phyloP scores from a whole-genome alignment of 1,139 yeast genomes.

The Pichia terricola region DNA sequence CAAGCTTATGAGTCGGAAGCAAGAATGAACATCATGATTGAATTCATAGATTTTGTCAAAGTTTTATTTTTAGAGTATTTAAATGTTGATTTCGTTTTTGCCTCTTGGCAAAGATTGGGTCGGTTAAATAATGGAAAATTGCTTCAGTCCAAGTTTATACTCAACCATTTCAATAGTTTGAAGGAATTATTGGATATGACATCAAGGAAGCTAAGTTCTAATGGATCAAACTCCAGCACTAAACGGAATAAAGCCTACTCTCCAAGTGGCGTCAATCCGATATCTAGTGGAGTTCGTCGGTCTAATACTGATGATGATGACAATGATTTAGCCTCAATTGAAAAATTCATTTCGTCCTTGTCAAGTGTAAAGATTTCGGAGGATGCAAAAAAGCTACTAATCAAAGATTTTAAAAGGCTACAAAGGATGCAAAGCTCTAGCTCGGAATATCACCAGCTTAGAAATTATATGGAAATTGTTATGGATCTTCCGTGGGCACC shows the following conservation, averaged over 20 bases:
- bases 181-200: slow-evolving; percentile 37
- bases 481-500: slow-evolving; percentile 55
- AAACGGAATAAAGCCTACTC: neutral
- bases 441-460: slow-evolving; percentile 65
- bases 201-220: neutral
- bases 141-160: slow-evolving; percentile 33
- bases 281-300: neutral
- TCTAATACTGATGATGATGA: slow-evolving; percentile 28
- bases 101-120: slow-evolving; percentile 42
- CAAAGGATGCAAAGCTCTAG: slow-evolving; percentile 56
- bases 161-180: slow-evolving; percentile 51
- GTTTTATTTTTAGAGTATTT: slow-evolving; percentile 27
- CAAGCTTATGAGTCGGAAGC: slow-evolving; percentile 27
- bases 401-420: slow-evolving; percentile 57
- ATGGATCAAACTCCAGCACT: neutral
- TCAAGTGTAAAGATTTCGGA: slow-evolving; percentile 27
- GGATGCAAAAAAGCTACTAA: slow-evolving; percentile 50
- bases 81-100: slow-evolving; percentile 41
- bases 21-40: slow-evolving; percentile 30
- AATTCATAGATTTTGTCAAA: slow-evolving; percentile 25
- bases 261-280: neutral
- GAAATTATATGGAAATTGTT: slow-evolving; percentile 63
- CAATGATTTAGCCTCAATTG: slow-evolving; percentile 37
- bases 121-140: slow-evolving; percentile 18
- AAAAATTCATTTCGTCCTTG: slow-evolving; percentile 36